These are phyloP conservation scores for Saprolegnia diclina DNA, from an alignment of 352 stramenopile genomes.

Conservation along the genomic window DNA sequence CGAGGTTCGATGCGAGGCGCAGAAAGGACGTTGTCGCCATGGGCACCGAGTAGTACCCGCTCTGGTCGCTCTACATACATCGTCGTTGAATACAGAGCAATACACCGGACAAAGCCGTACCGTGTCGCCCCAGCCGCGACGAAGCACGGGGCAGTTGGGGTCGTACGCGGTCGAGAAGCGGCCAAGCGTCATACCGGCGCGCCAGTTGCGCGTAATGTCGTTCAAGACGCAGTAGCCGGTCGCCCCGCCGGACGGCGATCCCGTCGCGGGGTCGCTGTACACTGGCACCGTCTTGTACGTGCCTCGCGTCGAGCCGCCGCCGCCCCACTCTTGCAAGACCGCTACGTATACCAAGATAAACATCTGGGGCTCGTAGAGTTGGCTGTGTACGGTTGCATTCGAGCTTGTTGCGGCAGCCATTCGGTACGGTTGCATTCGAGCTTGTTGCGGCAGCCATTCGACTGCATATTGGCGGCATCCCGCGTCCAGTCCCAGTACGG, in stretches of 20 bases:
- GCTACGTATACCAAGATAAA: not conserved
- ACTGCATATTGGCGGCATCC: slow-evolving; percentile 21
- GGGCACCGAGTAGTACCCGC: slow-evolving; percentile 5
- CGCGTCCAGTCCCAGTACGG: slow-evolving; percentile 26
- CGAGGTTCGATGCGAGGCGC: slow-evolving; percentile 4
- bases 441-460: slow-evolving; percentile 5
- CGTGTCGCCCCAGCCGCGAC: slow-evolving; percentile 22
- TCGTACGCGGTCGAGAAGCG: slow-evolving; percentile 13
- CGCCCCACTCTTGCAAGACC: slow-evolving; percentile 19
- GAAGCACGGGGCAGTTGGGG: slow-evolving; percentile 15
- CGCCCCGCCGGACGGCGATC: slow-evolving; percentile 3
- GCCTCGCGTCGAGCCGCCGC: slow-evolving; percentile 10
- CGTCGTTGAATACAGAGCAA: not conserved
- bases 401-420: not conserved
- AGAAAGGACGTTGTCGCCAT: slow-evolving; percentile 20
- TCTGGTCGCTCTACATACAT: slow-evolving; percentile 21
- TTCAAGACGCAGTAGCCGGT: slow-evolving; percentile 24
- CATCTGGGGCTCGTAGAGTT: too few species aligned
- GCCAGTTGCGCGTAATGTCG: slow-evolving; percentile 22
- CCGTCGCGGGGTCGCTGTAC: slow-evolving; percentile 17
- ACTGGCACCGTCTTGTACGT: slow-evolving; percentile 11
- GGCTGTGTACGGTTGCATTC: slow-evolving; percentile 23
- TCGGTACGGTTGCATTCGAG: slow-evolving; percentile 18
- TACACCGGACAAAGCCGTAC: not conserved
- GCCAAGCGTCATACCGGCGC: slow-evolving; percentile 1